Base-by-base conservation (phyloP, 805 yeast genomes). In the Candida boleticola region DNA sequence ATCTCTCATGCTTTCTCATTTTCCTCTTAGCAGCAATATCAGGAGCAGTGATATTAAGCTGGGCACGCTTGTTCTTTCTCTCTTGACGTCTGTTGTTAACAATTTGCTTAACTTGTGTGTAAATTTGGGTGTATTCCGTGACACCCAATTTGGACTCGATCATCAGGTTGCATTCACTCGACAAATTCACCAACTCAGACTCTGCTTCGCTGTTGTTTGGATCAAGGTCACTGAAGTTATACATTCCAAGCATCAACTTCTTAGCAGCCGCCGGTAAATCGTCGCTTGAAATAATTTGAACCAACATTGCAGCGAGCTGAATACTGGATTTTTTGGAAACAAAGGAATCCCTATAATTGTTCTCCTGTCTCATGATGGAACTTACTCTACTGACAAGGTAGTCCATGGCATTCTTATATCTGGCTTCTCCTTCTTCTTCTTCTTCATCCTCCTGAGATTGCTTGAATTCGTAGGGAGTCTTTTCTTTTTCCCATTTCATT, bases 1-100 rank as follows among this genome's bases (percentile, higher is more conserved):
- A 75, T 52, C 83, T 77, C 29, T 74, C 79, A 65, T 90, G 95
- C 60, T 85, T 87, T 63, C 73, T 83, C 54, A 87, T 56, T 65
- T 85, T 87, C 61, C 86, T 79, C 50, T 75, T 77, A 1, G 96
- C 93, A n/a, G 88, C 83, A 32, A 77, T 64, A 13, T 85, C 96
- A 0, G 98, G 98, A 3, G 84, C 85, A 17, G 74, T 76, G 9
- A 90, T 72, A 2, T 89, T 85, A 57, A 88, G 65, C 44, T 85
- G 82, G 0, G 95, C 85, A 43, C 89, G 74, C 56, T 82, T 83
- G 0, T 85, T 76, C 57, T 74, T 80, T 63, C 97, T 79, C 37
- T 88, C 95, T 44, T 76, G 75, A 54, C 97, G 77, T 60, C 88
- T 78, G 27, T 68, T 67, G 22, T 62, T 64, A 19, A 90, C 83